phyloP scores from a whole-genome alignment of 371 early-diverging fungal genomes.

The Chytridium lagenaria region DNA sequence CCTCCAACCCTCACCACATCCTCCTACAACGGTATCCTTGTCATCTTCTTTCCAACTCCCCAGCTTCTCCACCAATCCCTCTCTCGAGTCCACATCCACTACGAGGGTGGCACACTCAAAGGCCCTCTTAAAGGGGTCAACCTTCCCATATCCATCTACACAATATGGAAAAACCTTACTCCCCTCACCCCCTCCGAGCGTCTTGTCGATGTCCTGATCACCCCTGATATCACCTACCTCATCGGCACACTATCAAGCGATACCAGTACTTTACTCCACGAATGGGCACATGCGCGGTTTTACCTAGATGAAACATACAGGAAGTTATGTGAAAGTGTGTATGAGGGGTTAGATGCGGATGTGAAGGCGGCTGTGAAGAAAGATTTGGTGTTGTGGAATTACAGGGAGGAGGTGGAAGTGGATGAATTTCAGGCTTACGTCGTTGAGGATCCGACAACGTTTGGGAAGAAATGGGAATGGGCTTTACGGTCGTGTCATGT shows the following conservation, averaged over 20 bases:
- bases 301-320: slow-evolving; percentile 36
- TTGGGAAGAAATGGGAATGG: slow-evolving; percentile 48
- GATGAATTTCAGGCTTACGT: slow-evolving; percentile 61
- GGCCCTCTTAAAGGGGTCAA: slow-evolving; percentile 58
- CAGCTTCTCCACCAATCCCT: slow-evolving; percentile 30
- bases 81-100: slow-evolving; percentile 45
- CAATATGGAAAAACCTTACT: neutral
- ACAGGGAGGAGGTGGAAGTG: slow-evolving; percentile 39
- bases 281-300: slow-evolving; percentile 55
- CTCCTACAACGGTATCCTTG: neutral
- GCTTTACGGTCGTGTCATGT: slow-evolving; percentile 22
- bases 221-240: slow-evolving; percentile 15
- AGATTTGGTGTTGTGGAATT: slow-evolving; percentile 48
- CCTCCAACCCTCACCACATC: neutral
- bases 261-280: slow-evolving; percentile 52
- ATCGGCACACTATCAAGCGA: slow-evolving; percentile 43
- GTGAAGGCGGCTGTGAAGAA: slow-evolving; percentile 31
- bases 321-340: slow-evolving; percentile 25
- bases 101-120: slow-evolving; percentile 50
- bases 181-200: neutral
- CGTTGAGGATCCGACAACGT: slow-evolving; percentile 46
- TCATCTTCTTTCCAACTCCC: neutral
- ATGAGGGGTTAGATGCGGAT: slow-evolving; percentile 17
- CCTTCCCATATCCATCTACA: slow-evolving; percentile 38
- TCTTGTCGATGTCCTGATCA: neutral